Conservation (phyloP, 768 basidiomycete species). For the Mycena vulgaris region DNA sequence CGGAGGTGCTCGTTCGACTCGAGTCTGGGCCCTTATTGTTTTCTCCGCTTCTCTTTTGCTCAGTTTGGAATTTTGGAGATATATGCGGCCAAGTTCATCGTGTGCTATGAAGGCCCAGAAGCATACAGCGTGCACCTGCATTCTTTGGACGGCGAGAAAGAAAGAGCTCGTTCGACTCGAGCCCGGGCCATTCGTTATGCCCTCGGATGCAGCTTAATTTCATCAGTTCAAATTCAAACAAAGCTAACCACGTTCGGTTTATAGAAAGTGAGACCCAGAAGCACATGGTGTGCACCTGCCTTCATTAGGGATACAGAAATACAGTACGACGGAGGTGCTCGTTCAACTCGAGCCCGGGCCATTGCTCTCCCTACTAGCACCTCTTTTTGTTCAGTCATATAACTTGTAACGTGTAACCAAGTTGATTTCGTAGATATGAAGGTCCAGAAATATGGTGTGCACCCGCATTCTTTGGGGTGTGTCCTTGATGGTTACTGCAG, state of each 20-base stretch:
- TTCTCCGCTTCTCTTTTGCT: no score
- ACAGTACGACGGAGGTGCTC: background rate
- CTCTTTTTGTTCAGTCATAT: background rate
- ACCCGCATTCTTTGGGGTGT: no score
- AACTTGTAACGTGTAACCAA: no score
- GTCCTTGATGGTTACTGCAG: no score
- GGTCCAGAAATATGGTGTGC: no score
- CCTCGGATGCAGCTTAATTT: no score
- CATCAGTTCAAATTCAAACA: background rate
- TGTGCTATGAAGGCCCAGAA: background rate
- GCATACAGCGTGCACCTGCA: background rate
- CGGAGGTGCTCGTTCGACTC: no score
- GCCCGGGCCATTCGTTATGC: background rate
- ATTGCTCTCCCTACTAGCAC: background rate
- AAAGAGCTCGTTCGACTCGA: slow-evolving; percentile 18
- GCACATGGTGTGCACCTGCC: background rate
- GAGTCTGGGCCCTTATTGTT: no score
- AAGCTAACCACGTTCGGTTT: background rate
- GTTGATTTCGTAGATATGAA: no score
- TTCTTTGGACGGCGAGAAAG: background rate
- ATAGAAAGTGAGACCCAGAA: background rate
- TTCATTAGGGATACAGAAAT: background rate
- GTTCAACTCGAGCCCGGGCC: background rate
- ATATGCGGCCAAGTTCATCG: background rate
- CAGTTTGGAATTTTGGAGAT: no score